phyloP scores from a whole-genome alignment of 2,329 filamentous ascomycete species.

The Neoarthrinium moseri region DNA sequence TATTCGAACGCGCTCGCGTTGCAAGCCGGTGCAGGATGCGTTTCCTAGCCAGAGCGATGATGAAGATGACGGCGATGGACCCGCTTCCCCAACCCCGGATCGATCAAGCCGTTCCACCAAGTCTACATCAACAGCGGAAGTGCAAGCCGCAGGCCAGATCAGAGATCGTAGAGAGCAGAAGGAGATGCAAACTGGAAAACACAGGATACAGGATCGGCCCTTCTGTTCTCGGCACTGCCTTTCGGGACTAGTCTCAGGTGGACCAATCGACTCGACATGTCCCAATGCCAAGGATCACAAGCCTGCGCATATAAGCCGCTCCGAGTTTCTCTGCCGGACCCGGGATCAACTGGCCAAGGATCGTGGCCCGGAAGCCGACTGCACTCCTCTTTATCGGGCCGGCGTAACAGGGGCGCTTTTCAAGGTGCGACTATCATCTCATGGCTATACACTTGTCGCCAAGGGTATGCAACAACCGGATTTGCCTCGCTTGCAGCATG shows the following conservation, averaged over 20 bases:
- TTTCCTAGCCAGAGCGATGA: neutral
- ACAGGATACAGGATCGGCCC: slow-evolving; percentile 12
- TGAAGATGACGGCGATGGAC: slow-evolving; percentile 5
- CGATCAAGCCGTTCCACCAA: neutral
- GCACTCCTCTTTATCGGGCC: slow-evolving; percentile 24
- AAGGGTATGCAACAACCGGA: slow-evolving; percentile 33
- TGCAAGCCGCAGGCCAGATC: neutral
- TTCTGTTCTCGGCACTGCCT: slow-evolving; percentile 19
- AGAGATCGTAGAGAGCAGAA: slow-evolving; percentile 1
- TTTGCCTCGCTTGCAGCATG: slow-evolving; percentile 20
- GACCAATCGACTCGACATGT: slow-evolving; percentile 24
- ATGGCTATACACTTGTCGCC: slow-evolving; percentile 37
- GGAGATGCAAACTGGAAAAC: slow-evolving; percentile 8
- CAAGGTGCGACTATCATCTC: slow-evolving; percentile 32
- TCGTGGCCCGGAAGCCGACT: slow-evolving; percentile 27
- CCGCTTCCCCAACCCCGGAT: slow-evolving; percentile 10
- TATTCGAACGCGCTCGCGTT: slow-evolving; percentile 25
- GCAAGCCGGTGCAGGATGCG: slow-evolving; percentile 9
- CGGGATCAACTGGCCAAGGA: slow-evolving; percentile 27
- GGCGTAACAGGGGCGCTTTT: slow-evolving; percentile 33
- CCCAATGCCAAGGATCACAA: slow-evolving; percentile 26
- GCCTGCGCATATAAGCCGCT: slow-evolving; percentile 20
- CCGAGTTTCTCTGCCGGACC: slow-evolving; percentile 25
- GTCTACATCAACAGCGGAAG: slow-evolving; percentile 1
- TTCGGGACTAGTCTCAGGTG: slow-evolving; percentile 52